Evolutionary conservation across 768 basidiomycete genomes (phyloP), one percentile per base, ranked within the genome.

Genomic region (Podaxis mareebaensis): DNA sequence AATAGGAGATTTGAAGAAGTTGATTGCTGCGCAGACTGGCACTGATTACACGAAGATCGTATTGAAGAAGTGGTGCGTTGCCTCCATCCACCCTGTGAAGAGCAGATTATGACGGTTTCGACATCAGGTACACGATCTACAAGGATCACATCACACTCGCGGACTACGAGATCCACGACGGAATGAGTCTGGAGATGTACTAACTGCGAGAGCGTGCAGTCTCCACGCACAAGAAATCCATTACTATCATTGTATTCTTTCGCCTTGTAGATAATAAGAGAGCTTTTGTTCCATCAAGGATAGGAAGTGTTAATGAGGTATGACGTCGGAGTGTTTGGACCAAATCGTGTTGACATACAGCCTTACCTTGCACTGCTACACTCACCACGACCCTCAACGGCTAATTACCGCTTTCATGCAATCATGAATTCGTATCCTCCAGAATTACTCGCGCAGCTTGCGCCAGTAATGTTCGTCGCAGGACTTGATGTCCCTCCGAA

Each of bases 21-120:
- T 99, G 64, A 98, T 99, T 68, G 96, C 91, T 1, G 96, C 95
- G 0, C 97, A 99, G 75, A 97, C 86, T 0, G 97, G 97, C 59
- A 97, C 96, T 15, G 87, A 93, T 70, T 70, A 78, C 3, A 77
- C 75, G 38, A 99, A 96, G 85, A 96, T 99, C 63, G 85, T 88
- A 71, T 79, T 99, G 58, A 99, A 97, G 89, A 98, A 98, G 84
- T 98, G 96, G 97, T 93, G 67, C 63, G 89, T 75, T 44, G 12
- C 30, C 33, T 57, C 11, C 28, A 13, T 12, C 12, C 2, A 12
- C 24, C 6, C 20, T 51, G 15, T 51, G 10, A 51, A 26, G 49
- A 28, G 5, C 8, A 26, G 22, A 20, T 8, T 3, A 12, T 51
- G 11, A 51, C 30, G 8, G 10, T 42, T n/a, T 33, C 5, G 33